Conservation (phyloP, 164 flowering plant species). For the Aristolochia fimbriata region DNA sequence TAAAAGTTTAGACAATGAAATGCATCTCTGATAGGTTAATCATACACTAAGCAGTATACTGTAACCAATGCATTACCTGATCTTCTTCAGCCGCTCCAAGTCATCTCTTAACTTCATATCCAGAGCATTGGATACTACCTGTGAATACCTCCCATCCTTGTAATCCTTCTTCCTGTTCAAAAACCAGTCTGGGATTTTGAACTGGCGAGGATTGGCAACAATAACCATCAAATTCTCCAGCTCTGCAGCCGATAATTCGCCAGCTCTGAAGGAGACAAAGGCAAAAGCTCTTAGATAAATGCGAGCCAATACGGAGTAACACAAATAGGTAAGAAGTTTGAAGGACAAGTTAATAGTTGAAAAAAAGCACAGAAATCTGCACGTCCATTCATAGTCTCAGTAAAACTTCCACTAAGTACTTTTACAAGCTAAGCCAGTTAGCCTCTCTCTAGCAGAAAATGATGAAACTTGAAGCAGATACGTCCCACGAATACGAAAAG, state of each 20-base stretch:
- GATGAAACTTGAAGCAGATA: no score
- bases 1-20: no score
- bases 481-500: no score
- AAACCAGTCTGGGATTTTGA: constrained; percentile 18
- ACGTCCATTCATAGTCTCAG: neutral
- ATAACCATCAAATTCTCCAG: constrained; percentile 60
- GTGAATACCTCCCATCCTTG: constrained; percentile 69
- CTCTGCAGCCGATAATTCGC: constrained; percentile 59
- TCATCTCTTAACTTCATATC: constrained; percentile 90
- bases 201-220: constrained; percentile 49
- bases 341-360: neutral
- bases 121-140: constrained; percentile 67
- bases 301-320: neutral
- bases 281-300: no score
- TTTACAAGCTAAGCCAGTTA: neutral
- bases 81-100: constrained; percentile 56
- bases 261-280: constrained; percentile 34
- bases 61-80: constrained; percentile 6
- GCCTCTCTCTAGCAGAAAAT: neutral
- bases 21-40: no score
- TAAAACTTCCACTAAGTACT: neutral
- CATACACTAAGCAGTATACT: no score
- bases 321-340: neutral
- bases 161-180: constrained; percentile 23
- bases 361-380: neutral